Conservation (phyloP, 2,329 filamentous ascomycete species). For the Pseudogymnoascus destructans region DNA sequence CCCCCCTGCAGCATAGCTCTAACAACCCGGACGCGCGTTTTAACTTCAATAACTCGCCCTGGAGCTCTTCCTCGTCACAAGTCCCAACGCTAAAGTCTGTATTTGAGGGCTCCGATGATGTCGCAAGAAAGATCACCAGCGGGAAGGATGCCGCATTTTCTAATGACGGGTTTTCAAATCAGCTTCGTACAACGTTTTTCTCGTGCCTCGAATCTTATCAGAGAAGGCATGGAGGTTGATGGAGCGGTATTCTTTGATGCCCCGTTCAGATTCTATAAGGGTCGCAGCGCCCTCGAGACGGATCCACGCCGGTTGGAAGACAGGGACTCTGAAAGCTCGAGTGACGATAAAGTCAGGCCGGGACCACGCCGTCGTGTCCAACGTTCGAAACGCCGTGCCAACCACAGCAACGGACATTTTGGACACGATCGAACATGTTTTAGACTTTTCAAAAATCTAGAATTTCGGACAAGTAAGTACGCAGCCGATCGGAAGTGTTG, state of each 20-base stretch:
- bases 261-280: slow-evolving; percentile 19
- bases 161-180: slow-evolving; percentile 16
- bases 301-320: slow-evolving; percentile 13
- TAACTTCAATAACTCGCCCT: slow-evolving; percentile 17
- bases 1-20: slow-evolving; percentile 15
- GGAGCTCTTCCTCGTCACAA: slow-evolving; percentile 15
- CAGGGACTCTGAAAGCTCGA: slow-evolving; percentile 11
- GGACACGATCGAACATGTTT: slow-evolving; percentile 39
- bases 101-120: slow-evolving; percentile 13
- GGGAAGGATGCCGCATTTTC: slow-evolving; percentile 15
- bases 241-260: neutral
- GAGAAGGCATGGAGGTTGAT: slow-evolving; percentile 6
- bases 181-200: slow-evolving; percentile 13
- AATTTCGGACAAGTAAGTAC: slow-evolving; percentile 21
- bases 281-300: slow-evolving; percentile 17
- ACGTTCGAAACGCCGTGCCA: neutral
- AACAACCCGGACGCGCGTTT: neutral
- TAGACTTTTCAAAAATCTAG: slow-evolving; percentile 43
- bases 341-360: slow-evolving; percentile 11
- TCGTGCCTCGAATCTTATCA: neutral
- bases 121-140: neutral
- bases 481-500: slow-evolving; percentile 18
- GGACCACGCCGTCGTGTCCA: neutral
- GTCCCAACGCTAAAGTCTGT: slow-evolving; percentile 14
- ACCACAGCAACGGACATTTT: slow-evolving; percentile 30